These are phyloP conservation scores for Microcyclospora tardicrescens DNA, from an alignment of 2,329 filamentous ascomycete genomes.

Conservation along the genomic window DNA sequence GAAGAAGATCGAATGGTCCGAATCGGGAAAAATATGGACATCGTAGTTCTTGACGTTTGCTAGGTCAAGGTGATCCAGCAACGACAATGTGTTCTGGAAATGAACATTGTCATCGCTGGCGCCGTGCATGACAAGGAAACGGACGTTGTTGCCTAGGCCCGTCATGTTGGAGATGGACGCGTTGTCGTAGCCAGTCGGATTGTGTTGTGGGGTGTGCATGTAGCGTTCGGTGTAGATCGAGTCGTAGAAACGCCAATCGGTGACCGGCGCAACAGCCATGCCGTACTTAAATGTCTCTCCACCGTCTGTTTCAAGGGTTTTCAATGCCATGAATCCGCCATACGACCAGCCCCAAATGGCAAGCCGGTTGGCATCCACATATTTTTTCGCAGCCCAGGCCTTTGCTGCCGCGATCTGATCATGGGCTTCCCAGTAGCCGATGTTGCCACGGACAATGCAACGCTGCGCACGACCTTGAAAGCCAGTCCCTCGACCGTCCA, in stretches of 20 bases:
- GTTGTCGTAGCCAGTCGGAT: slow-evolving; percentile 61
- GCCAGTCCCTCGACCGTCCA: slow-evolving; percentile 87
- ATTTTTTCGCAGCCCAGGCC: slow-evolving; percentile 55
- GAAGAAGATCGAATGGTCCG: slow-evolving; percentile 88
- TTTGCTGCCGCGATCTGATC: slow-evolving; percentile 89
- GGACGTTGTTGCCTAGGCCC: slow-evolving; percentile 61
- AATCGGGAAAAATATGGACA: slow-evolving; percentile 91
- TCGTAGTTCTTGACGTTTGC: slow-evolving; percentile 83
- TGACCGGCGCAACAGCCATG: slow-evolving; percentile 97
- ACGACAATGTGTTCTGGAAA: slow-evolving; percentile 78
- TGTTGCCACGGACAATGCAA: slow-evolving; percentile 66
- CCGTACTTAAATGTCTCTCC: slow-evolving; percentile 88
- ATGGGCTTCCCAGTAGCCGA: slow-evolving; percentile 71
- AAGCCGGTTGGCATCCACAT: slow-evolving; percentile 69
- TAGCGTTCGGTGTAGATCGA: slow-evolving; percentile 91
- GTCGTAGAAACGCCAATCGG: slow-evolving; percentile 92
- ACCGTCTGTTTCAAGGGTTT: slow-evolving; percentile 82
- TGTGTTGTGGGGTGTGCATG: slow-evolving; percentile 87
- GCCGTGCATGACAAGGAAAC: slow-evolving; percentile 93
- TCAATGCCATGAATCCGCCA: slow-evolving; percentile 87
- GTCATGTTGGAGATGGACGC: slow-evolving; percentile 62
- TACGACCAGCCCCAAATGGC: slow-evolving; percentile 99
- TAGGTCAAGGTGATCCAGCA: slow-evolving; percentile 78
- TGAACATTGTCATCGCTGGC: slow-evolving; percentile 97
- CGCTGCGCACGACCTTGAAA: slow-evolving; percentile 76